These are phyloP conservation scores for Xylaria arbuscula DNA, from an alignment of 2,329 filamentous ascomycete genomes.

Conservation along the genomic window DNA sequence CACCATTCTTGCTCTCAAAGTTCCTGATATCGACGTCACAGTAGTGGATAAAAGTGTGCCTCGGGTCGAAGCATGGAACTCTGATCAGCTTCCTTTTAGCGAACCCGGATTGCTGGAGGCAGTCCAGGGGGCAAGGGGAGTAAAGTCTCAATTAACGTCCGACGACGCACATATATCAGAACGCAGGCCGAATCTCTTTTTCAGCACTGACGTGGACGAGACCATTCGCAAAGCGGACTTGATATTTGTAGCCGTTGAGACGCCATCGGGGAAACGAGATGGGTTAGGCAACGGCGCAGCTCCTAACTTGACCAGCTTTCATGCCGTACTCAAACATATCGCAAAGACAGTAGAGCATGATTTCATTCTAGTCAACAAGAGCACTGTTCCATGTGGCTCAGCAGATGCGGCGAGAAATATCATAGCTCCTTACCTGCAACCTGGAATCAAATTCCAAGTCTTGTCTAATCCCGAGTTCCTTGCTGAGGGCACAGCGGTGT, in stretches of 20 bases:
- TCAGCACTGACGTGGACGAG: neutral
- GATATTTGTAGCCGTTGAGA: neutral
- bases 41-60: neutral
- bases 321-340: constrained; percentile 1
- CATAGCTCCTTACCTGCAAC: neutral
- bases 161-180: neutral
- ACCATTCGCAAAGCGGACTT: neutral
- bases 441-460: neutral
- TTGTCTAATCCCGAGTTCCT: constrained; percentile 1
- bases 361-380: constrained; percentile 2
- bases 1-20: constrained; percentile 1
- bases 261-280: neutral
- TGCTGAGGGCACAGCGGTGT: neutral
- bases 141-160: neutral
- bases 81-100: neutral
- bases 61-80: constrained; percentile 2
- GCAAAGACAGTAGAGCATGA: neutral
- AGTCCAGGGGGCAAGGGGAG: neutral
- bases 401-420: neutral
- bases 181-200: neutral
- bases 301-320: neutral
- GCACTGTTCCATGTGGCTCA: neutral
- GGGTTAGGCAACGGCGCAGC: neutral
- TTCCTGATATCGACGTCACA: neutral
- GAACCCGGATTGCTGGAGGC: neutral